A percentile compares a stretch with the other conserved stretches of the same genome.
These are phyloP conservation scores for Fusarium chlamydosporum DNA, from an alignment of 2,329 filamentous ascomycete genomes.

Conservation along the genomic window DNA sequence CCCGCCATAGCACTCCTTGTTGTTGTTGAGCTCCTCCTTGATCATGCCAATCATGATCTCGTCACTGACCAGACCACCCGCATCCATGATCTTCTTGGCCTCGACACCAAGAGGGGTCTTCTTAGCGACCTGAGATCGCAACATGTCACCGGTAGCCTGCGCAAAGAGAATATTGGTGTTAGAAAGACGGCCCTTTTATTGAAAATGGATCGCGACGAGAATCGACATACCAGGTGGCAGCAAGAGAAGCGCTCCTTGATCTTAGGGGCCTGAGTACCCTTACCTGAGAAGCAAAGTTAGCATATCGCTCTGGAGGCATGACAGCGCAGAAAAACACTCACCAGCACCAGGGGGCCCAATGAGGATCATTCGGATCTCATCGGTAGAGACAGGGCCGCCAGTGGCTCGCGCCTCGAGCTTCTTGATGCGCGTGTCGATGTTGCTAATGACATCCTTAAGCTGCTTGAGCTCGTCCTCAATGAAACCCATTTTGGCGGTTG, in stretches of 20 bases:
- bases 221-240: constrained; percentile 87
- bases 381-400: constrained; percentile 65
- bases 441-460: constrained; percentile 85
- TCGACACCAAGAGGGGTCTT: constrained; percentile 95
- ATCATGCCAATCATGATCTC: constrained; percentile 99
- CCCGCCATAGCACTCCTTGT: constrained; percentile 97
- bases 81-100: constrained; percentile 99
- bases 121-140: constrained; percentile 97
- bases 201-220: constrained; percentile 17
- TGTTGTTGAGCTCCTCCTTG: constrained; percentile 94
- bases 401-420: constrained; percentile 83
- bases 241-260: constrained; percentile 98
- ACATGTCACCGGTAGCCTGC: constrained; percentile 98
- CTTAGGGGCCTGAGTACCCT: constrained; percentile 97
- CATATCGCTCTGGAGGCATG: constrained; percentile 10
- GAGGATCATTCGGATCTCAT: constrained; percentile 93
- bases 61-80: constrained; percentile 96
- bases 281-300: constrained; percentile 72
- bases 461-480: constrained; percentile 87
- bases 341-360: constrained; percentile 98
- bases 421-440: constrained; percentile 88
- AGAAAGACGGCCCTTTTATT: constrained; percentile 22
- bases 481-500: constrained; percentile 80
- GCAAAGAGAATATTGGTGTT: constrained; percentile 36
- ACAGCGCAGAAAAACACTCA: constrained; percentile 63